These are phyloP conservation scores for Exutisphaerella laricina DNA, from an alignment of 2,329 filamentous ascomycete genomes.

Conservation along the genomic window DNA sequence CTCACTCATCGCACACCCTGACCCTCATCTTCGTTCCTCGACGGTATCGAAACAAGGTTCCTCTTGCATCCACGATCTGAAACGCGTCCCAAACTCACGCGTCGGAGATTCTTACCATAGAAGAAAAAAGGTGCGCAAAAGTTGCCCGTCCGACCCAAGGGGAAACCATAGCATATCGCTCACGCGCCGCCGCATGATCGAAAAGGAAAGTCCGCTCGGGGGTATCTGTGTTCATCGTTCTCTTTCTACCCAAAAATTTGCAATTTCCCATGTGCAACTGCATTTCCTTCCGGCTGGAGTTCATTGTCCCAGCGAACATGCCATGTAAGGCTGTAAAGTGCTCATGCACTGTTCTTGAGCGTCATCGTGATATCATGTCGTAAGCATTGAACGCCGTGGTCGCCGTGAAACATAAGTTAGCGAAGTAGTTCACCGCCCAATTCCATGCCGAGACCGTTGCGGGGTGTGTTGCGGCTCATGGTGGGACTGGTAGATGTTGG, in stretches of 20 bases:
- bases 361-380: conserved; percentile 11
- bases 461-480: conserved; percentile 37
- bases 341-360: conserved; percentile 2
- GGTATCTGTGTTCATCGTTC: conserved; percentile 2
- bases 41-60: neutral
- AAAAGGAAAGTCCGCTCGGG: conserved; percentile 7
- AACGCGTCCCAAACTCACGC: neutral
- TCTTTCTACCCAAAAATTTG: neutral
- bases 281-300: neutral
- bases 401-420: conserved; percentile 11
- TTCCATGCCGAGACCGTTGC: conserved; percentile 56
- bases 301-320: too few relatives aligned
- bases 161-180: neutral
- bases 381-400: conserved; percentile 5
- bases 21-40: neutral
- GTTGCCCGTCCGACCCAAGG: neutral
- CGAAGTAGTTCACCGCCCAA: conserved; percentile 56
- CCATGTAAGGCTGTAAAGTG: neutral
- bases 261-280: neutral
- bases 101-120: neutral
- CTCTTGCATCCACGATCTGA: neutral
- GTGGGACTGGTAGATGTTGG: conserved; percentile 46
- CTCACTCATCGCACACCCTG: neutral
- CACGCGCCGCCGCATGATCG: neutral
- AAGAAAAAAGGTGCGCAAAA: neutral